Percentiles rank a stretch among this genome's conserved stretches.
Evolutionary conservation across 805 yeast species (phyloP).

Genomic region (Ascoidea rubescens): DNA sequence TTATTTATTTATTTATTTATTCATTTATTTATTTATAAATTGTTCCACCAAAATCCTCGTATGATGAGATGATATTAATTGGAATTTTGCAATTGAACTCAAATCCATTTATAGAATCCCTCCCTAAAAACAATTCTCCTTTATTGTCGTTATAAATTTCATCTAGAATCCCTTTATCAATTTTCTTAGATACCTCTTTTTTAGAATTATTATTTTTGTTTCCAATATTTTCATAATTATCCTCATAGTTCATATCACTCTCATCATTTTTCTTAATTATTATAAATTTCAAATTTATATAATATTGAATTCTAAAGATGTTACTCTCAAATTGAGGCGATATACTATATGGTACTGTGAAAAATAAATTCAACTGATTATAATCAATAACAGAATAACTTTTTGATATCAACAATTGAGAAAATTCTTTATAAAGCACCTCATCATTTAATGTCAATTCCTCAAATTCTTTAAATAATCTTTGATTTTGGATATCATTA

Average conservation of each 20-base stretch:
- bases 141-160: conserved; percentile 22
- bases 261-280: conserved; percentile 13
- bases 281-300: conserved; percentile 22
- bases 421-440: background rate
- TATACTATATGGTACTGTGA: conserved; percentile 4
- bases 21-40: conserved; percentile 6
- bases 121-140: conserved; percentile 21
- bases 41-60: conserved; percentile 35
- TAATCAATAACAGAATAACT: background rate
- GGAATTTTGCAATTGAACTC: conserved; percentile 32
- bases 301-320: conserved; percentile 25
- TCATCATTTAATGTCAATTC: background rate
- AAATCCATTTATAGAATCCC: conserved; percentile 21
- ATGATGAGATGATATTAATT: conserved; percentile 28
- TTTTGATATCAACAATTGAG: background rate
- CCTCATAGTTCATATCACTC: background rate
- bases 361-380: too few species aligned
- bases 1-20: too few species aligned
- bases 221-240: background rate
- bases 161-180: conserved; percentile 7
- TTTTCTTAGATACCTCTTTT: conserved; percentile 10
- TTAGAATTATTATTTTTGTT: conserved; percentile 9
- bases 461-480: background rate
- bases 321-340: conserved; percentile 26
- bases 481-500: background rate